Base-by-base conservation (phyloP, 2,329 filamentous ascomycete species). In the Pezicula carpinea region DNA sequence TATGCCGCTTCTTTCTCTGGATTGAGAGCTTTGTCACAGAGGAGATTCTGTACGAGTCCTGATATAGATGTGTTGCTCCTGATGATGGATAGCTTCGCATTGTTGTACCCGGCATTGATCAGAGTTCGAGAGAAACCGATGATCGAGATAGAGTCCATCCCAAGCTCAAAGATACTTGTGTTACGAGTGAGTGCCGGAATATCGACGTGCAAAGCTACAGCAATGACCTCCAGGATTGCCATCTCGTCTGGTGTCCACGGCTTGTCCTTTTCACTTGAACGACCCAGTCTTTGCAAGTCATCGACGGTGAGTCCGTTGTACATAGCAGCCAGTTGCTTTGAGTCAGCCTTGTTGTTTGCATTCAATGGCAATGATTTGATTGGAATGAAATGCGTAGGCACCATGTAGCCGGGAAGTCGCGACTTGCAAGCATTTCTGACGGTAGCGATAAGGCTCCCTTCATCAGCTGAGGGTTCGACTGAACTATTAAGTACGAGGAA, bases 291-390 rank as follows among this genome's bases (percentile, higher is more conserved):
- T 52, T 88, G 80, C 17, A 95, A 68, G 7, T 83, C 71, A 29
- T 81, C 78, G 0, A 60, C 39, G 31, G 77, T 74, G 3, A 92
- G 62, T 0, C 70, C 67, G 8, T 76, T 66, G 59, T 92, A 96
- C 1, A 95, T 66, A 0, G 68, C 65, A 48, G 78, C 83, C 3
- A 96, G 67, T 31, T 74, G 72, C 59, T 86, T 92, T 6, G 76
- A 74, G 58, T 96, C 90, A 0, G 86, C 85, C 62, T 96, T 96
- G 66, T 96, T 96, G 64, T 96, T 96, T 6, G 87, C 72, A 1
- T 89, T 95, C 0, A 96, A 72, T 0, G 91, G 91, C 45, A 96
- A 82, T 6, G 70, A 74, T 0, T 82, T 76, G 6, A 96, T 68
- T 3, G 77, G 78, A 19, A 96, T 70, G 49, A 95, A 82, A 59